Base-by-base conservation (phyloP, 1,139 yeast species). In the Pichia norvegensis region DNA sequence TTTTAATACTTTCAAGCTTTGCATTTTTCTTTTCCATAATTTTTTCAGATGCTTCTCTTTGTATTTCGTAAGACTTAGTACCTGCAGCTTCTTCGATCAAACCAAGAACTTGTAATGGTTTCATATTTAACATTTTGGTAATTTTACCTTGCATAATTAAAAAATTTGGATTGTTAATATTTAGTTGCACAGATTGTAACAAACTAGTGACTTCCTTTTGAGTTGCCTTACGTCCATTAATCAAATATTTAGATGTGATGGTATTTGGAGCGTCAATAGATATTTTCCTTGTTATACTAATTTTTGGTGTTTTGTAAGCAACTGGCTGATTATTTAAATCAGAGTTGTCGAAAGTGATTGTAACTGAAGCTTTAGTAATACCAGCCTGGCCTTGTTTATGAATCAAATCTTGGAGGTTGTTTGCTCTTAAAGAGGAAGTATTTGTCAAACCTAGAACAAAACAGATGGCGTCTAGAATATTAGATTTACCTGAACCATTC, bases 341-440 rank as follows among this genome's bases (percentile, higher is more conserved):
- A 27, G 76, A 63, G 59, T 92, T 94, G 64, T 90, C 95, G 62
- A 94, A 94, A 2, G 92, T 95, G 46, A 94, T 87, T 0, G 98
- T 88, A 1, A 94, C 98, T 60, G 95, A 84, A 1, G 98, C 98
- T 62, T 88, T 90, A 2, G 97, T 90, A 10, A 92, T 92, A 52
- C 98, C 98, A 0, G 98, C 97, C 62, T 92, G 98, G 10, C 98
- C 98, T 56, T 97, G 78, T 59, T 92, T 92, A 64, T 92, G 92
- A 48, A 94, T 92, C 63, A 94, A 75, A 63, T 94, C 99, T 59
- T 92, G 97, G 42, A 90, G 69, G 61, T 84, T 88, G 17, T 88
- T 84, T 0, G 98, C 99, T 62, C 99, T 74, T 27, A 94, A 96
- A 0, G 96, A 86, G 21, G 87, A 66, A 95, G 92, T 88, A 9